Evolutionary conservation across 1,284 basidiomycete species (phyloP).

Genomic region (Mycena citricolor): DNA sequence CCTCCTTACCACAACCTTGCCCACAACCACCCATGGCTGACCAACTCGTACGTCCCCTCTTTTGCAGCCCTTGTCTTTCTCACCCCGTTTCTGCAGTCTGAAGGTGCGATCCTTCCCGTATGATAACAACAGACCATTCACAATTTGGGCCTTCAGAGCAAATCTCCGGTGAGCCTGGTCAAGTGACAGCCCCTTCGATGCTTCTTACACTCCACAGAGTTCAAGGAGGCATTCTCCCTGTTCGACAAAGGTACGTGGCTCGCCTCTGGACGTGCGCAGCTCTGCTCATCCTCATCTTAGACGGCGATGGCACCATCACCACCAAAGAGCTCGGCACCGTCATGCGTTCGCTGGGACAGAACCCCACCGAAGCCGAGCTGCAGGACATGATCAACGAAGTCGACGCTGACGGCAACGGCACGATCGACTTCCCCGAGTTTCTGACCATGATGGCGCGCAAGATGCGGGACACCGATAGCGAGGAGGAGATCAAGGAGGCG

Average conservation of each 20-base stretch:
- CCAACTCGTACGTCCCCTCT: slow-evolving; percentile 56
- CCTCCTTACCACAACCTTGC: too few species aligned
- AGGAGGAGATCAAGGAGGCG: slow-evolving; percentile 27
- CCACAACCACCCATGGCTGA: slow-evolving; percentile 26
- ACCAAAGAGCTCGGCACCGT: slow-evolving; percentile 95
- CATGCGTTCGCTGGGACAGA: slow-evolving; percentile 97
- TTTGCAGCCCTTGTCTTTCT: slow-evolving; percentile 70
- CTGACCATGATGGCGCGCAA: slow-evolving; percentile 26
- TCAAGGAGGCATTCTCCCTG: slow-evolving; percentile 91
- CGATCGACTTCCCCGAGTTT: slow-evolving; percentile 83
- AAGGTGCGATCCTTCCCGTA: slow-evolving; percentile 23
- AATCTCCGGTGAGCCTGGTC: slow-evolving; percentile 35
- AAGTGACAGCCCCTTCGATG: neutral
- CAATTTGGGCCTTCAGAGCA: slow-evolving; percentile 31
- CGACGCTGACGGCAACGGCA: slow-evolving; percentile 79
- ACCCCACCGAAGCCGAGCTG: slow-evolving; percentile 93
- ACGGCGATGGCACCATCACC: slow-evolving; percentile 97
- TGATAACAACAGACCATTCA: neutral
- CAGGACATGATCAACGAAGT: slow-evolving; percentile 98
- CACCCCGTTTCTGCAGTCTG: slow-evolving; percentile 22
- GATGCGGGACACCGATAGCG: slow-evolving; percentile 26
- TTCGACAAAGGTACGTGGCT: slow-evolving; percentile 81
- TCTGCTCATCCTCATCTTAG: slow-evolving; percentile 41
- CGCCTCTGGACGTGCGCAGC: neutral
- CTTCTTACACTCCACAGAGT: slow-evolving; percentile 54